These are phyloP conservation scores for Torulaspora microellipsoides DNA, from an alignment of 805 yeast species.

Conservation along the genomic window DNA sequence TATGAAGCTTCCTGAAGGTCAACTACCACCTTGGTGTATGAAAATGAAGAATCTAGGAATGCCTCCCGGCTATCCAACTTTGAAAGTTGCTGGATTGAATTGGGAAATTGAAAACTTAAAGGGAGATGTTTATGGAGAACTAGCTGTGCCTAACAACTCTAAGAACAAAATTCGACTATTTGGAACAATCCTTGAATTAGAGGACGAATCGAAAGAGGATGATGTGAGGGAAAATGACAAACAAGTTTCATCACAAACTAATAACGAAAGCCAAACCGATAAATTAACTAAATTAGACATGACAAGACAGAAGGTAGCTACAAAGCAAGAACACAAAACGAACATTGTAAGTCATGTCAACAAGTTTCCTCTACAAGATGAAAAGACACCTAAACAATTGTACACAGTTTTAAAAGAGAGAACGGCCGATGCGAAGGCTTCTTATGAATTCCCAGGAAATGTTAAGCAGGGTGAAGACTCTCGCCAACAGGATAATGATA, in stretches of 20 bases:
- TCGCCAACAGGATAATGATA: background rate
- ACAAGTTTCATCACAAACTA: background rate
- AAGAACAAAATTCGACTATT: slow-evolving; percentile 22
- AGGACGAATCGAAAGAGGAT: slow-evolving; percentile 10
- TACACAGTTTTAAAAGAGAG: slow-evolving; percentile 23
- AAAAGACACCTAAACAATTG: slow-evolving; percentile 12
- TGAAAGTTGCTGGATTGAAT: slow-evolving; percentile 53
- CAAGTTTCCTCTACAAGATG: background rate
- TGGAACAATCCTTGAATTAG: slow-evolving; percentile 31
- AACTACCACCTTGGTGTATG: slow-evolving; percentile 75
- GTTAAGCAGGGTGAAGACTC: background rate
- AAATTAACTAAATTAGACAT: background rate
- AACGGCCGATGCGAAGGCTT: slow-evolving; percentile 5
- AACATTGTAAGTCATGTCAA: too few species aligned
- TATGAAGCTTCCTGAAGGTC: slow-evolving; percentile 55
- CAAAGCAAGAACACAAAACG: background rate
- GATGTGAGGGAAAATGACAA: background rate
- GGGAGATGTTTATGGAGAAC: slow-evolving; percentile 34
- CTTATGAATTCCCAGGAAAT: slow-evolving; percentile 5
- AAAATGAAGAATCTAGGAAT: slow-evolving; percentile 67
- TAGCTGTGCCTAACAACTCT: slow-evolving; percentile 14
- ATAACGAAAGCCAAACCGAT: too few species aligned
- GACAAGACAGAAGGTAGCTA: background rate
- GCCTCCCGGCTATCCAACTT: slow-evolving; percentile 75
- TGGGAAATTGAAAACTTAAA: slow-evolving; percentile 39